Percentiles rank a stretch among this genome's conserved stretches.
Conservation (phyloP, 2,329 filamentous ascomycete genomes). For the Colletotrichum tanaceti region DNA sequence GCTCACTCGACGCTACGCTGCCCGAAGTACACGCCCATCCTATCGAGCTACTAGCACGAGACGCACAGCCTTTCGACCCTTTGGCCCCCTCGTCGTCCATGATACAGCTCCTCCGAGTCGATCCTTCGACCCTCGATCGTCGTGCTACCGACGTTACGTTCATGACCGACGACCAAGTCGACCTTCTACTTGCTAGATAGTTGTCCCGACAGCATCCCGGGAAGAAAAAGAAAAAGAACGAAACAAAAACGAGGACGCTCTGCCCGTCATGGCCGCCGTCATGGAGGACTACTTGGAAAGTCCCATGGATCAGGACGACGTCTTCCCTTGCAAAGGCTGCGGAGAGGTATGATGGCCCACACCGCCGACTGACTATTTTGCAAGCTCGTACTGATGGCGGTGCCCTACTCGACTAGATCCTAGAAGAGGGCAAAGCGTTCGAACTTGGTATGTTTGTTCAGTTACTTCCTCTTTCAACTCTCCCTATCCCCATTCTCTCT, state of each 20-base stretch:
- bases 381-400: constrained; percentile 39
- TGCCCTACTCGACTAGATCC: constrained; percentile 70
- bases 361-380: constrained; percentile 18
- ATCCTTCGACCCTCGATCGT: constrained; percentile 23
- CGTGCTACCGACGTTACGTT: constrained; percentile 24
- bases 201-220: constrained; percentile 34
- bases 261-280: constrained; percentile 57
- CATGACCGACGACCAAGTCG: constrained; percentile 33
- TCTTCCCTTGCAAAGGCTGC: constrained; percentile 92
- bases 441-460: constrained; percentile 79
- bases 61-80: constrained; percentile 35
- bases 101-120: constrained; percentile 26
- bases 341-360: constrained; percentile 75
- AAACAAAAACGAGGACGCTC: constrained; percentile 10
- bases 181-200: constrained; percentile 26
- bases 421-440: constrained; percentile 98
- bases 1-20: constrained; percentile 27
- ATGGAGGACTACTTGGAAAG: constrained; percentile 73
- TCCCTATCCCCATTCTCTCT: neutral
- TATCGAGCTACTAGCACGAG: constrained; percentile 37
- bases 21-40: constrained; percentile 29
- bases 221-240: neutral
- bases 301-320: constrained; percentile 81
- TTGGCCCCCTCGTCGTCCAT: constrained; percentile 28
- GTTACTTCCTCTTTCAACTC: constrained; percentile 16